Base-by-base conservation (phyloP, 345 rosid species). In the Theobroma cacao region DNA sequence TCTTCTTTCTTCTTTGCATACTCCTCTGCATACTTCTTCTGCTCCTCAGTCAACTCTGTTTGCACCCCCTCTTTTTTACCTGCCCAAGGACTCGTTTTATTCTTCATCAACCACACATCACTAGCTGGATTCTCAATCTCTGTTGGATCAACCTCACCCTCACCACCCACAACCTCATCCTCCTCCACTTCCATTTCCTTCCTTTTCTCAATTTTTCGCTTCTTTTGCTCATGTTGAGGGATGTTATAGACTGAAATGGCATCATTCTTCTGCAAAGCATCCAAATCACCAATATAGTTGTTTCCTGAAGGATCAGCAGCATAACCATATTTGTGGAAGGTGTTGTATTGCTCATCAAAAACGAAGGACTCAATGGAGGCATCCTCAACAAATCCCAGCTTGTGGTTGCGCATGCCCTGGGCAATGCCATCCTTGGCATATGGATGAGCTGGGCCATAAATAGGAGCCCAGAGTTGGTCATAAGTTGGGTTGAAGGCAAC, bases 11-110 rank as follows among this genome's bases (percentile, higher is more conserved):
- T 96, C 91, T 87, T 94, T 1, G 97, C 98, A 61, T 94, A 87
- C 80, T 94, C 99, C 79, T 95, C 99, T 0, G 98, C 99, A 24
- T 95, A 93, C 82, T 93, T 93, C 92, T 95, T 93, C 91, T 95
- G 97, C 83, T 95, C 99, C 82, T 95, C 99, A 0, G 98, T 92
- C 75, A 95, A 79, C 80, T 95, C 98, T 17, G 83, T 81, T 75
- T 88, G 97, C 77, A 92, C 76, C 1, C 88, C 97, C 76, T 91
- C 97, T 91, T 89, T 94, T 87, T 94, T 96, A 72, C 98, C 94
- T 1, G 97, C 91, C 99, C 99, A 96, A 0, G 99, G 99, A 34
- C 97, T 94, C 86, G 88, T 94, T 87, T 88, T 90, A 38, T 93
- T 95, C 92, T 85, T 92, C 86, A 79, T 77, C 81, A 93, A 78